Conservation (phyloP, 805 yeast genomes). For the Candida pini region DNA sequence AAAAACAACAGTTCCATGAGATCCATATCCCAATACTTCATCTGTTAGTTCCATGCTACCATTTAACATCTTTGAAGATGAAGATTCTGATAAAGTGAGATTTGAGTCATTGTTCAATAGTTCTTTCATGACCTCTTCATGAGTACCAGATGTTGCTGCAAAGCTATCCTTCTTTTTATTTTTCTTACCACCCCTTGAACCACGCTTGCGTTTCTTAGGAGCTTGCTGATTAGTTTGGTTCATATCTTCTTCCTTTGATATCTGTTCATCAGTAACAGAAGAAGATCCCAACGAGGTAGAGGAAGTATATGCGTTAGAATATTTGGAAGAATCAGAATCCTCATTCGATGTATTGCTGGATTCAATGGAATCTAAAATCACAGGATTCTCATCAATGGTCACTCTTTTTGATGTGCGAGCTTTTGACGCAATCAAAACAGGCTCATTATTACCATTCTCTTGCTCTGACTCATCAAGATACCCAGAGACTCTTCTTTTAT, state of each 20-base stretch:
- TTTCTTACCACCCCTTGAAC: conserved; percentile 78
- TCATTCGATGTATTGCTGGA: conserved; percentile 8
- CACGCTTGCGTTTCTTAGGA: conserved; percentile 70
- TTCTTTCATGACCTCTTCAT: conserved; percentile 8
- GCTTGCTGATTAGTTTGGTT: conserved; percentile 12
- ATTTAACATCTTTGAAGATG: conserved; percentile 9
- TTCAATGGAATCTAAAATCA: conserved; percentile 6
- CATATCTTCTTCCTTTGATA: conserved; percentile 23
- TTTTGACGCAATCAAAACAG: conserved; percentile 1
- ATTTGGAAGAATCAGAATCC: neutral
- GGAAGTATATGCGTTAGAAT: neutral
- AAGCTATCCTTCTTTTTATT: conserved; percentile 32
- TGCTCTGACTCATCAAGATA: conserved; percentile 3
- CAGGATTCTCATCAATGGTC: conserved; percentile 10
- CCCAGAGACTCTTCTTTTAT: conserved; percentile 5
- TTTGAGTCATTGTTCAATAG: conserved; percentile 3
- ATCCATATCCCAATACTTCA: conserved; percentile 85
- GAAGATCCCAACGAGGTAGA: no score
- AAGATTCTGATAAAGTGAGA: neutral
- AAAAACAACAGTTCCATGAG: conserved; percentile 93
- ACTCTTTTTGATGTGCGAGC: conserved; percentile 9
- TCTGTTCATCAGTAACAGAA: conserved; percentile 7
- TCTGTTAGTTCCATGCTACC: conserved; percentile 59
- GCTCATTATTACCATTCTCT: neutral
- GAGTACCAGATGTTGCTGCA: conserved; percentile 1